Percentiles rank a stretch among this genome's conserved stretches.
Conservation (phyloP, 2,329 filamentous ascomycete species). For the Cercospora nicotianae region DNA sequence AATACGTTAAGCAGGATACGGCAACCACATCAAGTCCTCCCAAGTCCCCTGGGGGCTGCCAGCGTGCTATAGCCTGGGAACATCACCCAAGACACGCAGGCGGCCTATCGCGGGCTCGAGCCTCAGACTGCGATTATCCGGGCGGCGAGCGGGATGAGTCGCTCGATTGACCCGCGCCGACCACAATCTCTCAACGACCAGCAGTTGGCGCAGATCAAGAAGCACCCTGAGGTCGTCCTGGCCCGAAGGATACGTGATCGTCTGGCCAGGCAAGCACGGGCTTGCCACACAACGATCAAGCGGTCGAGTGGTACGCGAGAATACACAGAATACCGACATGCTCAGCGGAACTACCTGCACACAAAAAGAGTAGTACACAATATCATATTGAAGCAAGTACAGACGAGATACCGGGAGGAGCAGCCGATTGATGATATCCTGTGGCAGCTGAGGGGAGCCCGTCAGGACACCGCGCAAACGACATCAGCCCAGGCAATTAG, state of each 20-base stretch:
- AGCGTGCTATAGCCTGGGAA: background rate
- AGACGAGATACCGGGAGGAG: background rate
- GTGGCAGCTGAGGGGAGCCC: background rate
- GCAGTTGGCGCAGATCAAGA: background rate
- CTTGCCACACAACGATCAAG: background rate
- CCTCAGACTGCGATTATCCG: too few species aligned
- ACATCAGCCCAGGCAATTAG: background rate
- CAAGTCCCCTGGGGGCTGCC: too few species aligned
- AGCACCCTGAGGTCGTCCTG: background rate
- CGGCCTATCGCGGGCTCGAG: too few species aligned
- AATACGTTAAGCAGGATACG: too few species aligned
- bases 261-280: background rate
- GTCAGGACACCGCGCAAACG: background rate
- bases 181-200: background rate
- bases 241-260: background rate
- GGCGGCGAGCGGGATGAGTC: too few species aligned
- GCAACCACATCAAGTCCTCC: too few species aligned
- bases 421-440: background rate
- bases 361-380: background rate
- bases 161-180: background rate
- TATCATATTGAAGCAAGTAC: background rate
- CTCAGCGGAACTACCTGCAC: background rate
- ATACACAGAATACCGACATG: background rate
- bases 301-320: background rate
- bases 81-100: conserved; percentile 19